Evolutionary conservation across 225 moss, liverwort and hornwort genomes (phyloP).

Genomic region (Anthoceros angustus): DNA sequence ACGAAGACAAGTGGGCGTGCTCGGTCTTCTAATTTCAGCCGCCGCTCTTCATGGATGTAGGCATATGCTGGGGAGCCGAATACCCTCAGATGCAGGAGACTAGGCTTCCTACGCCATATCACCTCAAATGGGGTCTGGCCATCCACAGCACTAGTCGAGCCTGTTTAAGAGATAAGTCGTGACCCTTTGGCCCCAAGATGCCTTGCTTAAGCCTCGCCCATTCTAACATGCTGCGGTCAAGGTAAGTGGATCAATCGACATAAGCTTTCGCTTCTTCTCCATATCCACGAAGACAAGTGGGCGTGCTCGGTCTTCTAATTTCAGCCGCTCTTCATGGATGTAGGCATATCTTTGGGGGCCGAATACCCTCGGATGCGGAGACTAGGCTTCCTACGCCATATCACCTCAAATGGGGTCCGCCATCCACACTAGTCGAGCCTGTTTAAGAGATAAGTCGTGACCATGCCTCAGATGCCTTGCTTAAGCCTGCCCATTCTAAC

Average conservation of each 20-base stretch:
- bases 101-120: neutral
- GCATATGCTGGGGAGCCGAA: neutral
- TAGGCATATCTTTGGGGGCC: neutral
- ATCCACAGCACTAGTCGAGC: neutral
- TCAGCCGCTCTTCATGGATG: neutral
- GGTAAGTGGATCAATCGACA: neutral
- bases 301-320: neutral
- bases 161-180: neutral
- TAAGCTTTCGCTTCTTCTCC: neutral
- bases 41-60: neutral
- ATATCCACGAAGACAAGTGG: too few relatives aligned
- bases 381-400: neutral
- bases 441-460: neutral
- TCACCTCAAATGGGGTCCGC: neutral
- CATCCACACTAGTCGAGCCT: neutral
- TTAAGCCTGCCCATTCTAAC: neutral
- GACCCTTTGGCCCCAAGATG: too few relatives aligned
- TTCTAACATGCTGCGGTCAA: too few relatives aligned
- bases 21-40: neutral
- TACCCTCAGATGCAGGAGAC: neutral
- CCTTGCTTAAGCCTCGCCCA: too few relatives aligned
- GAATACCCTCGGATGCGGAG: neutral
- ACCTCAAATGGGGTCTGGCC: neutral
- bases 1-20: too few relatives aligned
- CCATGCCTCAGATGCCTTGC: too few relatives aligned